These are phyloP conservation scores for Gnomoniopsis smithogilvyi DNA, from an alignment of 2,329 filamentous ascomycete species.

Conservation along the genomic window DNA sequence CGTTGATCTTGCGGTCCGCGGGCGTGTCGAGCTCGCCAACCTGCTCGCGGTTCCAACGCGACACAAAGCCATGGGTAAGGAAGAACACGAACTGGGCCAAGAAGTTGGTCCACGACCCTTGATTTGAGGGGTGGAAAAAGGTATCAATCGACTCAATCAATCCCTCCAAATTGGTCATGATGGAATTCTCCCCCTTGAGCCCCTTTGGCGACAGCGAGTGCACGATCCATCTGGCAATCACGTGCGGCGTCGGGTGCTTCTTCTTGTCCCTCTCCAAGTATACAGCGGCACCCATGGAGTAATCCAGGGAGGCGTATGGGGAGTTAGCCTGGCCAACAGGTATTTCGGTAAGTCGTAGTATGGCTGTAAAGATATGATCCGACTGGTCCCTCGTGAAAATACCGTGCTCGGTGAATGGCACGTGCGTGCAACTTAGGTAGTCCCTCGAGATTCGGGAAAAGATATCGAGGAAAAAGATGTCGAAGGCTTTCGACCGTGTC, in stretches of 20 bases:
- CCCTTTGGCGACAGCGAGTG: constrained; percentile 88
- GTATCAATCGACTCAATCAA: constrained; percentile 94
- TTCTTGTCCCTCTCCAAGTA: constrained; percentile 90
- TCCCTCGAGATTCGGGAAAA: constrained; percentile 86
- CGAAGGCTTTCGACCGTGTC: constrained; percentile 82
- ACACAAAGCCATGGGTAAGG: constrained; percentile 92
- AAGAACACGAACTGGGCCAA: constrained; percentile 89
- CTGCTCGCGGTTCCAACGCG: constrained; percentile 94
- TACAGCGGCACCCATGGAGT: constrained; percentile 76
- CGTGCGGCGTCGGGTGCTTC: constrained; percentile 87
- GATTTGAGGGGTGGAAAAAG: constrained; percentile 98
- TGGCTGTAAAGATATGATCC: constrained; percentile 86
- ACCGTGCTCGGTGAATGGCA: constrained; percentile 81
- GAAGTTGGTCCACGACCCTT: constrained; percentile 85
- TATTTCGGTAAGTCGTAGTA: constrained; percentile 87
- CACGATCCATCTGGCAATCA: constrained; percentile 88
- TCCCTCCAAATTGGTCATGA: constrained; percentile 82
- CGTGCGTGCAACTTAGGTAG: constrained; percentile 68
- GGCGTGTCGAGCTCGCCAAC: constrained; percentile 89
- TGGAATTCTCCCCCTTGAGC: constrained; percentile 71
- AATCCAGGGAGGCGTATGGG: constrained; percentile 83
- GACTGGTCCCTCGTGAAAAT: constrained; percentile 93
- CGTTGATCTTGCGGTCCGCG: constrained; percentile 72
- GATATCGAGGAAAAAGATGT: constrained; percentile 84
- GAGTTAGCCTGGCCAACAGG: constrained; percentile 95